Evolutionary conservation across 495 filamentous ascomycete species (phyloP).

Genomic region (Tuber indicum): DNA sequence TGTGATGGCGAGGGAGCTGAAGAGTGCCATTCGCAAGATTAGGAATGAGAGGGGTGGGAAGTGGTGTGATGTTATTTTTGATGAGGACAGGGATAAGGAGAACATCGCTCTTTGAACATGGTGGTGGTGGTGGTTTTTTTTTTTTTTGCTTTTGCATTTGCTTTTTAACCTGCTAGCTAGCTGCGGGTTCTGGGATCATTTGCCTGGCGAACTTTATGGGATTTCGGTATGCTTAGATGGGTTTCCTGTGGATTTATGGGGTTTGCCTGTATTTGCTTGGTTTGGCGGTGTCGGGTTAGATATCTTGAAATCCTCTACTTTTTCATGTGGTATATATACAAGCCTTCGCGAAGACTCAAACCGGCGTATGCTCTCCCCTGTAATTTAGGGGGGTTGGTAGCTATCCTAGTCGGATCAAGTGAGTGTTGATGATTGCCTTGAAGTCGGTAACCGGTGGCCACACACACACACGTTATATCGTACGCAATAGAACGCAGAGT

Average conservation of each 20-base stretch:
- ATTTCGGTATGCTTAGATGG: background rate
- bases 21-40: constrained; percentile 16
- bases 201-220: background rate
- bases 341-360: background rate
- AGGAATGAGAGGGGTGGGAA: constrained; percentile 26
- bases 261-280: background rate
- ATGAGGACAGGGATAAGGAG: background rate
- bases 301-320: background rate
- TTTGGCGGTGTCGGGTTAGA: background rate
- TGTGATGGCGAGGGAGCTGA: constrained; percentile 8
- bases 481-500: background rate
- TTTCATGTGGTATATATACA: background rate
- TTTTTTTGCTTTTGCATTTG: background rate
- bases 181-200: background rate
- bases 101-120: background rate
- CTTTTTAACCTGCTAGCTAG: background rate
- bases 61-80: constrained; percentile 23
- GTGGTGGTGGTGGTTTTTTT: too few species aligned
- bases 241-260: background rate
- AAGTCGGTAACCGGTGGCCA: background rate
- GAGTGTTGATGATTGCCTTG: background rate
- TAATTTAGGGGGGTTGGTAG: background rate
- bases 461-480: background rate
- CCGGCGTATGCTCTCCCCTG: background rate
- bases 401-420: background rate